Evolutionary conservation across 306 rosid genomes (phyloP).

Genomic region (Quillaja saponaria): DNA sequence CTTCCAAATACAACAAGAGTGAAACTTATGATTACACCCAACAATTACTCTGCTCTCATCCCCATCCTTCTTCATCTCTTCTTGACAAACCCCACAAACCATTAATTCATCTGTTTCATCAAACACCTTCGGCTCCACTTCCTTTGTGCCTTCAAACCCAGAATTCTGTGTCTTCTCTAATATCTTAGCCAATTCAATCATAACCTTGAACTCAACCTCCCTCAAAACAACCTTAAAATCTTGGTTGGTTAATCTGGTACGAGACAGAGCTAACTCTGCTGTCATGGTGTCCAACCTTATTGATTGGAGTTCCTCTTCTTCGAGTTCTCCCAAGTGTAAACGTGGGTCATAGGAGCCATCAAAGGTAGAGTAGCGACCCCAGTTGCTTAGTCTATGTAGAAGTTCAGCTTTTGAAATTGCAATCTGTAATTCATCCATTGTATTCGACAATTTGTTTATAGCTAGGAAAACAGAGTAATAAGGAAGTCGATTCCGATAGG

Average conservation of each 20-base stretch:
- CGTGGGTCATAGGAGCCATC: slow-evolving; percentile 5
- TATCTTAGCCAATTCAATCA: background rate
- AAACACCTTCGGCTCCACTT: too few species aligned
- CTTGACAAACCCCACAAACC: too few species aligned
- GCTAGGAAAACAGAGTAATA: too few species aligned
- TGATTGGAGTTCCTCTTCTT: background rate
- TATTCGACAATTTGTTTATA: too few species aligned
- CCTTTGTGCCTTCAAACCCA: too few species aligned
- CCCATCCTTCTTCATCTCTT: too few species aligned
- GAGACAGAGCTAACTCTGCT: background rate
- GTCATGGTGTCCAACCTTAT: background rate
- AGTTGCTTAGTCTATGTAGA: slow-evolving; percentile 6
- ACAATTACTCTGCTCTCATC: too few species aligned
- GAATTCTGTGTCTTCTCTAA: background rate
- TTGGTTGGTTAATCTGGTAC: background rate
- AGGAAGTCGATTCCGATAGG: too few species aligned
- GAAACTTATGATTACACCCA: too few species aligned
- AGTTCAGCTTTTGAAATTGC: slow-evolving; percentile 1
- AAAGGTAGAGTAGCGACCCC: background rate
- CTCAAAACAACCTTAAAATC: background rate
- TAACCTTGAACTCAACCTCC: slow-evolving; percentile 17
- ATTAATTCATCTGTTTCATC: too few species aligned
- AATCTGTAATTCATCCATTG: slow-evolving; percentile 2
- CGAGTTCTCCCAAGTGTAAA: background rate
- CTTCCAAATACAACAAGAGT: too few species aligned